These are phyloP conservation scores for Protea cynaroides DNA, from an alignment of 164 flowering plant genomes.

Conservation along the genomic window DNA sequence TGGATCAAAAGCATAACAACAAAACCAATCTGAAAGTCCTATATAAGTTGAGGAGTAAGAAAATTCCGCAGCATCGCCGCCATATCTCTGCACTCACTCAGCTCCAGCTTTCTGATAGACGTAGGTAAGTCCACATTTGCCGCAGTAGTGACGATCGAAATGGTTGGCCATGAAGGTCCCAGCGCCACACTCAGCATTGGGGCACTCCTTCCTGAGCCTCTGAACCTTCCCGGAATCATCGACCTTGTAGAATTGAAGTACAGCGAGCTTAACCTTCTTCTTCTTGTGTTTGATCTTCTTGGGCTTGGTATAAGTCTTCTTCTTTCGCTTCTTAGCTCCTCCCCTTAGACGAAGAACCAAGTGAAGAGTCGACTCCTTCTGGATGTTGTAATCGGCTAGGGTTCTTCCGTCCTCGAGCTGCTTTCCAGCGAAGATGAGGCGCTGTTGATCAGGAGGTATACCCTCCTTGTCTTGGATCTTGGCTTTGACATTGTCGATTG, in stretches of 20 bases:
- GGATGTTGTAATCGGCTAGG: constrained; percentile 48
- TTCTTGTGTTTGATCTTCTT: constrained; percentile 57
- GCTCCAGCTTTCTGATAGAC: constrained; percentile 15
- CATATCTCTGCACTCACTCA: neutral
- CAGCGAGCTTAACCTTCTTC: constrained; percentile 45
- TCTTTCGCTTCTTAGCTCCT: constrained; percentile 51
- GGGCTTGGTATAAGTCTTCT: constrained; percentile 56
- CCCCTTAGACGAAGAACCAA: constrained; percentile 44
- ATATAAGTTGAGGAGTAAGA: too few species aligned
- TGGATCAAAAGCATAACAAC: neutral
- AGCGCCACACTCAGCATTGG: constrained; percentile 14
- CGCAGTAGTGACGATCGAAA: constrained; percentile 16
- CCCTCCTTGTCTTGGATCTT: constrained; percentile 46
- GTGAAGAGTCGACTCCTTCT: constrained; percentile 51
- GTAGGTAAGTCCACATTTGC: constrained; percentile 11
- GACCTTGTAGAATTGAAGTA: constrained; percentile 46
- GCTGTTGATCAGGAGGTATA: constrained; percentile 50
- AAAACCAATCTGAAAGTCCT: neutral
- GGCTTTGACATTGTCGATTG: constrained; percentile 22
- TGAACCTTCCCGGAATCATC: constrained; percentile 47
- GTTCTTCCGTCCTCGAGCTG: constrained; percentile 61
- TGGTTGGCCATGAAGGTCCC: constrained; percentile 17
- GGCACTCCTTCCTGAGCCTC: constrained; percentile 30
- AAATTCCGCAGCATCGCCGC: neutral
- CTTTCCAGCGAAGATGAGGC: constrained; percentile 51